phyloP scores from a whole-genome alignment of 805 yeast species.

The Nakazawaea holstii region DNA sequence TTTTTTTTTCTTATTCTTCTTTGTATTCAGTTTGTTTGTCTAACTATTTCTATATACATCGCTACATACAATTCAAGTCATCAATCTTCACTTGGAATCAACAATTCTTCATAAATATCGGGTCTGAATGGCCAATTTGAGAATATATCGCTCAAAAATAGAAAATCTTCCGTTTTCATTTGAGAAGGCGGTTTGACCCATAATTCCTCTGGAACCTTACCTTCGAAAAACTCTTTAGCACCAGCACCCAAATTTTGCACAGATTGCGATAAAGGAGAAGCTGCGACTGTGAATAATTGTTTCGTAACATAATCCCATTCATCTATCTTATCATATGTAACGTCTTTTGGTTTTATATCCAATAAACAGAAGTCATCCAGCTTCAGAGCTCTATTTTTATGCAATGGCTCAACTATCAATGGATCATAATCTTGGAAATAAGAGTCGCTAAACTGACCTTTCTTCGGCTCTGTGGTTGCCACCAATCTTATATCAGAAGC shows the following conservation, averaged over 20 bases:
- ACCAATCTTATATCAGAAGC: slow-evolving; percentile 54
- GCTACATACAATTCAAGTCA: too few relatives aligned
- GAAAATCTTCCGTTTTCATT: slow-evolving; percentile 52
- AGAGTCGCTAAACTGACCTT: slow-evolving; percentile 14
- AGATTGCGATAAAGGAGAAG: slow-evolving; percentile 39
- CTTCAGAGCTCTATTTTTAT: slow-evolving; percentile 32
- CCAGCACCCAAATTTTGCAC: slow-evolving; percentile 74
- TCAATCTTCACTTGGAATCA: slow-evolving; percentile 4
- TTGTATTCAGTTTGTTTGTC: neutral
- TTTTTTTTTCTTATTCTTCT: neutral
- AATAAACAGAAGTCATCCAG: slow-evolving; percentile 21
- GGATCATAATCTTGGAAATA: slow-evolving; percentile 23
- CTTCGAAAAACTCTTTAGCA: slow-evolving; percentile 47
- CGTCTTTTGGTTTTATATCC: slow-evolving; percentile 20
- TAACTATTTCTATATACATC: neutral
- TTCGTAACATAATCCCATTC: slow-evolving; percentile 66
- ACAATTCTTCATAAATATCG: slow-evolving; percentile 20
- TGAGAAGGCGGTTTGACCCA: slow-evolving; percentile 40
- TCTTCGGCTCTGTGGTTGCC: slow-evolving; percentile 31
- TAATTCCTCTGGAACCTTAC: slow-evolving; percentile 30
- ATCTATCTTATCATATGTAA: slow-evolving; percentile 33
- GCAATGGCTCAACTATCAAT: slow-evolving; percentile 22
- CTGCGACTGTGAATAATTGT: slow-evolving; percentile 45
- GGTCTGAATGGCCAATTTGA: slow-evolving; percentile 88
- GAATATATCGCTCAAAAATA: slow-evolving; percentile 45